Percentiles rank a stretch among this genome's conserved stretches.
phyloP scores from a whole-genome alignment of 1,284 basidiomycete species.

The Vanrija humicola region DNA sequence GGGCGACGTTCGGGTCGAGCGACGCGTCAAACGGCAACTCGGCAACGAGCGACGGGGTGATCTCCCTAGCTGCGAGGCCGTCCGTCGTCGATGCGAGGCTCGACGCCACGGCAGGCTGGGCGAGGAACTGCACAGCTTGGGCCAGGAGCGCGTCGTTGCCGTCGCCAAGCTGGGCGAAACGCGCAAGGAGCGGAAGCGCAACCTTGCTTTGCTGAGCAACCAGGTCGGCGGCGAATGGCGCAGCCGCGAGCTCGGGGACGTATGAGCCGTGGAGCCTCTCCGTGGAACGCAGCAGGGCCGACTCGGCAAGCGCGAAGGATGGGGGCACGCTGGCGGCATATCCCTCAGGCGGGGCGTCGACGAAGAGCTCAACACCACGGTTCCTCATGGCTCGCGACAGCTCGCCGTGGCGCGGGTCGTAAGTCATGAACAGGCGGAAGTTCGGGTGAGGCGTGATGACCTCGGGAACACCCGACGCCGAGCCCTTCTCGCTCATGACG shows the following conservation, averaged over 20 bases:
- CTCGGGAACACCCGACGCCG: conserved; percentile 64
- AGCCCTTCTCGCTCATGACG: conserved; percentile 83
- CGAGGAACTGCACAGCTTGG: conserved; percentile 6
- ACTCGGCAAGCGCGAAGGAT: conserved; percentile 10
- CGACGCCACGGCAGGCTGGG: conserved; percentile 2
- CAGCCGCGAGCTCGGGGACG: background rate
- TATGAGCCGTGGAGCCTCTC: conserved; percentile 2
- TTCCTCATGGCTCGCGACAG: conserved; percentile 98
- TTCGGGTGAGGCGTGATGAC: conserved; percentile 75
- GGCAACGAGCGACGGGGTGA: conserved; percentile 1
- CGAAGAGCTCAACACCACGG: conserved; percentile 79
- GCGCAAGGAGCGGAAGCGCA: background rate
- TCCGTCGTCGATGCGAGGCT: background rate
- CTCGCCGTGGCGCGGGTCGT: conserved; percentile 88
- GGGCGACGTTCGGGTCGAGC: conserved; percentile 30
- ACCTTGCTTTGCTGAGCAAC: conserved; percentile 11
- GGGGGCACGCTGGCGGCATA: background rate
- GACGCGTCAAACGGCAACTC: conserved; percentile 29
- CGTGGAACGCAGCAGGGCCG: conserved; percentile 1
- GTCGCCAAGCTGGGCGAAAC: conserved; percentile 1
- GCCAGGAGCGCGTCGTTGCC: background rate
- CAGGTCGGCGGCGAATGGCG: conserved; percentile 10
- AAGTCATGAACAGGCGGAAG: conserved; percentile 92
- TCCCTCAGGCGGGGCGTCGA: conserved; percentile 15
- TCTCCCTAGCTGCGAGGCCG: background rate